phyloP scores from a whole-genome alignment of 2,329 filamentous ascomycete species.

The Cordyceps farinosa region DNA sequence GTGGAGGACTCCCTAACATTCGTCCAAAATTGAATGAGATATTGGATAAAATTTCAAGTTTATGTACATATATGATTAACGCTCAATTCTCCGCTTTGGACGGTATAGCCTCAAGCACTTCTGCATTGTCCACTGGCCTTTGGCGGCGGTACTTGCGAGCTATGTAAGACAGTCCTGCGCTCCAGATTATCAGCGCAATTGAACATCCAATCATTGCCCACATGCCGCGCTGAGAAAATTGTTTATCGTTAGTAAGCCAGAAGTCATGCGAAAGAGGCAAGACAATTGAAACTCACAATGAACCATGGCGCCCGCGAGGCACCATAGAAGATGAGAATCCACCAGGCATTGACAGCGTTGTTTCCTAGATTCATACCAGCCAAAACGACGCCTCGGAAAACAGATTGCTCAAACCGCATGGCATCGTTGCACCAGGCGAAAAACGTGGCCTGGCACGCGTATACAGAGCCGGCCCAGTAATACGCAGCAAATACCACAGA shows the following conservation, averaged over 20 bases:
- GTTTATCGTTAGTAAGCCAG: conserved; percentile 13
- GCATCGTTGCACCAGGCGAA: conserved; percentile 75
- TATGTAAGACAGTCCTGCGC: conserved; percentile 46
- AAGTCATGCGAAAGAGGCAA: neutral
- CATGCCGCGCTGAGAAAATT: conserved; percentile 54
- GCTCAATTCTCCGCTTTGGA: neutral
- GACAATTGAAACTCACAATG: conserved; percentile 41
- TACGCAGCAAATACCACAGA: conserved; percentile 60
- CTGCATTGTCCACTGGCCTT: neutral
- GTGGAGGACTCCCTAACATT: neutral
- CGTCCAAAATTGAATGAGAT: no score
- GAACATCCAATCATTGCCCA: conserved; percentile 67
- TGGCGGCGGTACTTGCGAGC: neutral
- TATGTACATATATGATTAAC: no score
- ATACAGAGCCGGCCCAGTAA: conserved; percentile 67
- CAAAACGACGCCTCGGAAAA: conserved; percentile 63
- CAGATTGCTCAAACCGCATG: conserved; percentile 59
- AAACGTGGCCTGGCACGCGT: conserved; percentile 70
- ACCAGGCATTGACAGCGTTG: conserved; percentile 69
- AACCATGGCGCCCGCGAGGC: conserved; percentile 65
- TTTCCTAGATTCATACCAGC: conserved; percentile 69
- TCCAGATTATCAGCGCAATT: conserved; percentile 59
- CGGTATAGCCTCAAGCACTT: neutral
- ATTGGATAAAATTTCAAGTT: no score
- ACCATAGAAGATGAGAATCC: conserved; percentile 68